Percentiles rank a stretch among this genome's conserved stretches.
These are phyloP conservation scores for Dispira simplex DNA, from an alignment of 192 early-diverging fungal species.

Conservation along the genomic window DNA sequence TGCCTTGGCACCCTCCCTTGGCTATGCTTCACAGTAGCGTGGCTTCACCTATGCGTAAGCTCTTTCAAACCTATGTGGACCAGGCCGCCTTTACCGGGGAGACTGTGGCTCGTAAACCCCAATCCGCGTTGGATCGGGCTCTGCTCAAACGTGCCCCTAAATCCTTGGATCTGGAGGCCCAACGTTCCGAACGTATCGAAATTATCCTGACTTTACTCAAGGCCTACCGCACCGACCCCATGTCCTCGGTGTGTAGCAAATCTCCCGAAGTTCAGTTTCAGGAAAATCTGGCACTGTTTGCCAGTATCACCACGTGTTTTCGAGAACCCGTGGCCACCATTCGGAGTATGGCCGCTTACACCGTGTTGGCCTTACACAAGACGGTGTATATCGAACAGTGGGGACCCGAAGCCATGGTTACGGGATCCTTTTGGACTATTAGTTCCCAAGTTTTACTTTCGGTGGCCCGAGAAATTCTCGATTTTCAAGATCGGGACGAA, in stretches of 20 bases:
- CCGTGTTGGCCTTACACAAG: constrained; percentile 57
- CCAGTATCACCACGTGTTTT: constrained; percentile 57
- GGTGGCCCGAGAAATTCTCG: constrained; percentile 61
- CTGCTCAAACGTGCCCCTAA: constrained; percentile 23
- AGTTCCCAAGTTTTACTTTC: constrained; percentile 46
- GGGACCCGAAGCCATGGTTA: constrained; percentile 55
- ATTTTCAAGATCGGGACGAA: constrained; percentile 47
- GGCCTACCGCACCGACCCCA: constrained; percentile 58
- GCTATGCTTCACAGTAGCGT: constrained; percentile 36
- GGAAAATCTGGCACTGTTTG: constrained; percentile 56
- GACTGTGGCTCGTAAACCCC: constrained; percentile 19
- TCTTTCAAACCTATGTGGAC: constrained; percentile 30
- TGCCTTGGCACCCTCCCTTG: constrained; percentile 57
- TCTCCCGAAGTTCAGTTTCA: constrained; percentile 46
- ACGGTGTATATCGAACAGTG: constrained; percentile 56
- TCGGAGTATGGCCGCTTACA: constrained; percentile 50
- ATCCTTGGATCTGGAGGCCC: constrained; percentile 31
- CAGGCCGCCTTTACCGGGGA: constrained; percentile 15
- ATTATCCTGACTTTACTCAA: constrained; percentile 63
- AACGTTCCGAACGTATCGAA: constrained; percentile 58
- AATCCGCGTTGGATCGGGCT: constrained; percentile 8
- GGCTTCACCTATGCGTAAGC: constrained; percentile 36
- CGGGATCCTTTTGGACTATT: constrained; percentile 68
- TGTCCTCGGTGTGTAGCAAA: constrained; percentile 56
- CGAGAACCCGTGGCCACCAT: constrained; percentile 53